Evolutionary conservation across 352 stramenopile species (phyloP).

Genomic region (Pythium plurisporium): DNA sequence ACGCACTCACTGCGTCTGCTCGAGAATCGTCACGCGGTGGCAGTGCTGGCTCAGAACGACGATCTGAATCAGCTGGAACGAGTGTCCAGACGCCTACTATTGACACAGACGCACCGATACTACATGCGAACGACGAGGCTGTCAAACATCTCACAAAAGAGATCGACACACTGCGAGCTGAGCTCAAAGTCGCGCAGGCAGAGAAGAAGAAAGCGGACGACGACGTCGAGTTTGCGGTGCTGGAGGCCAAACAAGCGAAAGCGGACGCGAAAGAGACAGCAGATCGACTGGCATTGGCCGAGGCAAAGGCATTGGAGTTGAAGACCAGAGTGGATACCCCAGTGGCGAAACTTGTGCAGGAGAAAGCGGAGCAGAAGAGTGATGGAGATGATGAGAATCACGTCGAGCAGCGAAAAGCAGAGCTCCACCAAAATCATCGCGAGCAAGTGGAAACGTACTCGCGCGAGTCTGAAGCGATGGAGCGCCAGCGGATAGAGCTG

Average conservation of each 20-base stretch:
- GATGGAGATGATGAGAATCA: background rate
- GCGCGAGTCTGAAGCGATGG: slow-evolving; percentile 10
- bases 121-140: too few relatives aligned
- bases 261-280: slow-evolving; percentile 5
- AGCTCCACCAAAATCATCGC: slow-evolving; percentile 9
- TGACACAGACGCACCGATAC: too few relatives aligned
- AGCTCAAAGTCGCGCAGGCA: background rate
- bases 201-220: slow-evolving; percentile 4
- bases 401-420: background rate
- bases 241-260: background rate
- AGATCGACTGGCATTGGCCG: background rate
- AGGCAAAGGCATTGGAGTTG: background rate
- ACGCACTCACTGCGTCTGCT: slow-evolving; percentile 22
- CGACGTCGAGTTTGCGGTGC: background rate
- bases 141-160: slow-evolving; percentile 14
- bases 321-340: background rate
- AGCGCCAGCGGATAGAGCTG: slow-evolving; percentile 19
- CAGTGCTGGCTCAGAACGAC: background rate
- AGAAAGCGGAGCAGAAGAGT: background rate
- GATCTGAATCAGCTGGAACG: background rate
- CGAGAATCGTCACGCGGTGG: background rate
- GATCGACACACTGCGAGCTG: slow-evolving; percentile 10
- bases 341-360: background rate
- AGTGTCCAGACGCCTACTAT: background rate
- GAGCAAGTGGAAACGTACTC: slow-evolving; percentile 20